phyloP scores from a whole-genome alignment of 2,329 filamentous ascomycete genomes.

The Akanthomyces dipterigenus region DNA sequence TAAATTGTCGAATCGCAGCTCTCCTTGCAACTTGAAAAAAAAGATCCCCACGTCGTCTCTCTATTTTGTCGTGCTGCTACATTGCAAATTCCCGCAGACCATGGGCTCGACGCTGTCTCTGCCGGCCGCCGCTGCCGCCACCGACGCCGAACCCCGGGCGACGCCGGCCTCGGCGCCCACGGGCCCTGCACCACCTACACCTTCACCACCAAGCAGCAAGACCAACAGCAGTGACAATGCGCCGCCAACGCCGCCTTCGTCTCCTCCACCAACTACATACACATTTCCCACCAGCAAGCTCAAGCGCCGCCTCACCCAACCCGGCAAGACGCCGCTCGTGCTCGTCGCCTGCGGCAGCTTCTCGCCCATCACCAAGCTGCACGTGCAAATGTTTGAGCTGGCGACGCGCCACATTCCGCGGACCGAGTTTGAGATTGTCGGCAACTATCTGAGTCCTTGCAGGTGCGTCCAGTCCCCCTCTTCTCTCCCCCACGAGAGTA shows the following conservation, averaged over 20 bases:
- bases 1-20: no score
- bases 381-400: constrained; percentile 85
- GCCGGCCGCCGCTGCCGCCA: neutral
- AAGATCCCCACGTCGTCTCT: neutral
- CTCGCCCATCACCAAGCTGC: constrained; percentile 68
- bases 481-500: no score
- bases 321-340: constrained; percentile 54
- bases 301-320: constrained; percentile 41
- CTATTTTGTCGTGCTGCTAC: neutral
- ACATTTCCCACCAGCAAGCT: constrained; percentile 56
- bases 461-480: constrained; percentile 1
- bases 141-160: constrained; percentile 2
- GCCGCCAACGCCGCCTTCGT: neutral
- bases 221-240: neutral
- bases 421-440: constrained; percentile 68
- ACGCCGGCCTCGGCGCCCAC: constrained; percentile 2
- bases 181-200: neutral
- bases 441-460: constrained; percentile 52
- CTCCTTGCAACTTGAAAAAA: no score
- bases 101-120: constrained; percentile 8
- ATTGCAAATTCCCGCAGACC: neutral
- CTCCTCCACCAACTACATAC: constrained; percentile 35
- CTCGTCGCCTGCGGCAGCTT: constrained; percentile 67
- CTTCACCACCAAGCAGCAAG: neutral
- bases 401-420: constrained; percentile 66